Evolutionary conservation across 2,329 filamentous ascomycete genomes (phyloP), one percentile per base, ranked within the genome.

Genomic region (Niveomyces coronatus): DNA sequence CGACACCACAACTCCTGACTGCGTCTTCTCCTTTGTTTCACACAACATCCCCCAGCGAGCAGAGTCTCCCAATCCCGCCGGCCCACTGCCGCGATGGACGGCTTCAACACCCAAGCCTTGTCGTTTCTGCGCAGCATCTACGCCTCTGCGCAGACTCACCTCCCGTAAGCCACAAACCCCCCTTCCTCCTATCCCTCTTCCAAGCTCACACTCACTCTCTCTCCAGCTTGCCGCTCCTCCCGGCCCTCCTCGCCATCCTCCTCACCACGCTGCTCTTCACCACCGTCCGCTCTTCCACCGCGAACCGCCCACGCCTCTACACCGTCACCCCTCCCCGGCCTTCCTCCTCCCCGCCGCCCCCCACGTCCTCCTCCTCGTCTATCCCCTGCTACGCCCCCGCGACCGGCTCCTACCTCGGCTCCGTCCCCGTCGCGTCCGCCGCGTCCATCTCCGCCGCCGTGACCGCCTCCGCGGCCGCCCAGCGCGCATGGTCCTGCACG

Each of bases 311-410:
- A 8, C 70, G 76, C 29, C 64, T 63, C 23, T 87, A 83, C 60
- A 61, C 58, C 31, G 70, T 86, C 20, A 67, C 74, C 5, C 51
- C 70, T 29, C 80, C 82, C n/a, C 73, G 75, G 55, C 37, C 37
- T 19, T 59, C 72, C 45, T 74, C 76, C 37, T 63, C 69, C 55
- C 66, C 69, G 47, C 64, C 74, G 23, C 65, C 86, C 24, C 67
- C 78, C 11, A 55, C 70, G 24, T 70, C 80, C 2, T 78, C 76
- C 13, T 77, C 76, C 27, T 71, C 73, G 1, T 72, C 78, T 7
- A 79, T 93, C 43, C 83, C 85, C 62, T 93, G 85, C 63, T 91
- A 91, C 58, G 83, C 82, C 30, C 91, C 91, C 2, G 89, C 89
- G 2, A 95, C 87, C 17, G 91, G 91, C 45, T 74, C 83, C 52